Conservation (phyloP, 2,329 filamentous ascomycete species). For the Alternaria longipes region DNA sequence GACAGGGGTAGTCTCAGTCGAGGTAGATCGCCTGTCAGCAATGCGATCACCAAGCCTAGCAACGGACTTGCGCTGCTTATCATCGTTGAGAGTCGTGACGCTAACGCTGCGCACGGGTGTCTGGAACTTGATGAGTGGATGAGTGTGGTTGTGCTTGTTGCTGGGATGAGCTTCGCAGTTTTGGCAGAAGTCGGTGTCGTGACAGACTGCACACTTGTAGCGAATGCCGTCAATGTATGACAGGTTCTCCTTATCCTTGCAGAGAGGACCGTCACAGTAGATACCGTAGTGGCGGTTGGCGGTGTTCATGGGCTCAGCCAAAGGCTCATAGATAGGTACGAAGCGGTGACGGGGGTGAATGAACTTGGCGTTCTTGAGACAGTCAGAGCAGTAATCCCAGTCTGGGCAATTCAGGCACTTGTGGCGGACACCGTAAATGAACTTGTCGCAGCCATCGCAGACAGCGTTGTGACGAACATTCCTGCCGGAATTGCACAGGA, state of each 20-base stretch:
- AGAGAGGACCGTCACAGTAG: slow-evolving; percentile 93
- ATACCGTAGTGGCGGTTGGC: slow-evolving; percentile 78
- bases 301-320: slow-evolving; percentile 59
- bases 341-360: slow-evolving; percentile 88
- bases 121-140: slow-evolving; percentile 97
- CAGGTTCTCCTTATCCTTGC: slow-evolving; percentile 66
- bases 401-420: slow-evolving; percentile 98
- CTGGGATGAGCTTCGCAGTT: slow-evolving; percentile 88
- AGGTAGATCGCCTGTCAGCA: slow-evolving; percentile 54
- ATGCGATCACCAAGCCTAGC: slow-evolving; percentile 76
- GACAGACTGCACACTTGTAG: slow-evolving; percentile 97
- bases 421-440: slow-evolving; percentile 87
- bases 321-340: slow-evolving; percentile 81
- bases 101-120: slow-evolving; percentile 88
- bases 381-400: slow-evolving; percentile 91
- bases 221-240: slow-evolving; percentile 80
- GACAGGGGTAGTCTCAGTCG: slow-evolving; percentile 61
- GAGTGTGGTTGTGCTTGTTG: slow-evolving; percentile 91
- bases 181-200: slow-evolving; percentile 94
- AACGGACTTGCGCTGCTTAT: slow-evolving; percentile 71
- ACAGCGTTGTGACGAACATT: slow-evolving; percentile 85
- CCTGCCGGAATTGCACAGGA: slow-evolving; percentile 79
- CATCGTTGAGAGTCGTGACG: slow-evolving; percentile 84
- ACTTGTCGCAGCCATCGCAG: slow-evolving; percentile 92
- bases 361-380: slow-evolving; percentile 71